Evolutionary conservation across 306 rosid species (phyloP), one percentile per base, ranked within the genome.

Genomic region (Quercus gilva): DNA sequence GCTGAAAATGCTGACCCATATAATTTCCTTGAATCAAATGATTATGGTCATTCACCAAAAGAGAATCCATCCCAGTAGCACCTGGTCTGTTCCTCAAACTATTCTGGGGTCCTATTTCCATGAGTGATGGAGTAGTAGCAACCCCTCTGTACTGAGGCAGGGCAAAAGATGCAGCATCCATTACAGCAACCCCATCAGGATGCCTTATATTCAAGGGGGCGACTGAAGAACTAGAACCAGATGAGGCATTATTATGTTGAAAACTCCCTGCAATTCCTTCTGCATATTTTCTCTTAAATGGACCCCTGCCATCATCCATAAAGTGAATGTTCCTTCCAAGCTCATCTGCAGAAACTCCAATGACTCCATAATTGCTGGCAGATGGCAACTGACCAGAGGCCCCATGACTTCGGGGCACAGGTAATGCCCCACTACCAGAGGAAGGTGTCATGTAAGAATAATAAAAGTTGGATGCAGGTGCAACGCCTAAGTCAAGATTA

Each of bases 281-380:
- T 3, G 88, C 82, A 71, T 55, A 69, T 87, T 96, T 96, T 86
- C 93, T 91, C 89, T 96, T 96, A 88, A 80, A 86, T 25, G 90
- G 97, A 87, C 89, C 93, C 79, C 98, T 84, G 49, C 80, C 89
- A 75, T 92, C 96, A 76, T 96, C 97, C 64, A 91, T 67, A 51
- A 85, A 86, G 81, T 75, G 85, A 20, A 78, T 64, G 82, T 83
- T 87, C 84, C 94, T 88, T 56, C 91, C 92, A 35, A 79, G 88
- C 77, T 88, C 88, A 82, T 90, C 90, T 21, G 93, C 76, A 80
- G 94, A 77, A 76, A 80, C 80, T 80, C 93, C 90, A 43, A 88
- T 35, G 14, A 83, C 76, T 37, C 86, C 89, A 79, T 83, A 89
- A 75, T 85, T 61, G 84, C 94, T 81, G 60, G 95, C 84, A 76